Conservation (phyloP, 495 filamentous ascomycete species). For the Aspergillus asperescens region DNA sequence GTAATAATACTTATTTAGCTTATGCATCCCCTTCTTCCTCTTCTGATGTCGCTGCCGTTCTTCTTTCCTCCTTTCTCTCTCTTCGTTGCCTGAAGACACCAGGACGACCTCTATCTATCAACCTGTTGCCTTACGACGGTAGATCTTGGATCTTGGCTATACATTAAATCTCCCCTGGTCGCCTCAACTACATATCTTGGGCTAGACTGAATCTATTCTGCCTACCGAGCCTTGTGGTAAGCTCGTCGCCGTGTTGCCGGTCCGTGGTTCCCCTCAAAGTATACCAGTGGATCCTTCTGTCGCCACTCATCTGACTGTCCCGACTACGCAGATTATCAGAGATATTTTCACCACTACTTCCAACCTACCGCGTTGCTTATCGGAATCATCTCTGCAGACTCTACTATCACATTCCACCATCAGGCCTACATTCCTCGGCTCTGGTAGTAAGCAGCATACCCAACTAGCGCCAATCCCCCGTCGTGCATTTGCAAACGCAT, state of each 20-base stretch:
- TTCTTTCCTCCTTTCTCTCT: background rate
- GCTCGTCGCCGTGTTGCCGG: background rate
- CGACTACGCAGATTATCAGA: too few species aligned
- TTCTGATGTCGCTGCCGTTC: background rate
- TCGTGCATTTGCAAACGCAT: slow-evolving; percentile 17
- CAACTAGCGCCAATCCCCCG: background rate
- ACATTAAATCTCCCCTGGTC: background rate
- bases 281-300: slow-evolving; percentile 8
- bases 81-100: background rate
- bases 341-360: background rate
- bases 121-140: background rate
- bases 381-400: too few species aligned
- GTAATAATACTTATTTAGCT: slow-evolving; percentile 2
- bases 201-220: background rate
- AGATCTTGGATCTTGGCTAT: background rate
- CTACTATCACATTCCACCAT: slow-evolving; percentile 10
- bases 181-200: background rate
- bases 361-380: slow-evolving; percentile 2
- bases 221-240: background rate
- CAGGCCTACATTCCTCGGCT: slow-evolving; percentile 20
- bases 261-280: slow-evolving; percentile 15
- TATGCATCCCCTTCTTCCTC: background rate
- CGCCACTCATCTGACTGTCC: slow-evolving; percentile 7
- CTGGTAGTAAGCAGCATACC: slow-evolving; percentile 14
- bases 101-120: background rate